Percentiles rank a stretch among this genome's conserved stretches.
Evolutionary conservation across 805 yeast species (phyloP).

Genomic region (Zygotorulaspora chibaensis): DNA sequence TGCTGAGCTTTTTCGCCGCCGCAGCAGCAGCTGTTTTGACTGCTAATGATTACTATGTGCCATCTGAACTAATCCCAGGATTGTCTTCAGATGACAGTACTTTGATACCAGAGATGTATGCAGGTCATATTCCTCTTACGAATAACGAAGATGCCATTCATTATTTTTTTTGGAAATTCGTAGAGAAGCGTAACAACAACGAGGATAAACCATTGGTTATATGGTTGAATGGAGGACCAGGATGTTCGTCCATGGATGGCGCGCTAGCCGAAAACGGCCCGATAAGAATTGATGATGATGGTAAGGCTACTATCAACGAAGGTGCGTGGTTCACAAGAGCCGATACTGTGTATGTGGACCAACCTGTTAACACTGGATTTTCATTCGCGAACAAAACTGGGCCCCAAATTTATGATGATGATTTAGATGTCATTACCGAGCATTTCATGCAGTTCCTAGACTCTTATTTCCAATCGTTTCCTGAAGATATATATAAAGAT

Average conservation of each 20-base stretch:
- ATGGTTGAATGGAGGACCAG: conserved; percentile 99
- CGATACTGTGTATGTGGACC: conserved; percentile 83
- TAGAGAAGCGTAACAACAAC: conserved; percentile 15
- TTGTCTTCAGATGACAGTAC: conserved; percentile 17
- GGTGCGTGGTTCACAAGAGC: conserved; percentile 85
- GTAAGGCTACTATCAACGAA: conserved; percentile 48
- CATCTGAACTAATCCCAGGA: conserved; percentile 31
- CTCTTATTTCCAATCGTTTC: conserved; percentile 65
- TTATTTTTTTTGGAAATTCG: conserved; percentile 76
- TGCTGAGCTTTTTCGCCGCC: conserved; percentile 1
- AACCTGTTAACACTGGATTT: conserved; percentile 93
- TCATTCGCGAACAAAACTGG: conserved; percentile 49
- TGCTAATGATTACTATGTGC: conserved; percentile 22
- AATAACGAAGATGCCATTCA: conserved; percentile 36
- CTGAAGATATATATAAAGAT: conserved; percentile 60
- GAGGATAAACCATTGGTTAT: conserved; percentile 45
- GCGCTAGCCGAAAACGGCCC: conserved; percentile 93
- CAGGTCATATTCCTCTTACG: conserved; percentile 58
- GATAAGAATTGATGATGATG: conserved; percentile 51
- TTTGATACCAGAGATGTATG: conserved; percentile 43
- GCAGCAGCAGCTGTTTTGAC: conserved; percentile 6
- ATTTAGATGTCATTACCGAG: conserved; percentile 51
- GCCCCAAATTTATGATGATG: conserved; percentile 43
- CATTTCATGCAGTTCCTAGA: conserved; percentile 64
- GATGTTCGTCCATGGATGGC: conserved; percentile 97